Conservation (phyloP, 2,329 filamentous ascomycete species). For the Paecilomyces variotii region DNA sequence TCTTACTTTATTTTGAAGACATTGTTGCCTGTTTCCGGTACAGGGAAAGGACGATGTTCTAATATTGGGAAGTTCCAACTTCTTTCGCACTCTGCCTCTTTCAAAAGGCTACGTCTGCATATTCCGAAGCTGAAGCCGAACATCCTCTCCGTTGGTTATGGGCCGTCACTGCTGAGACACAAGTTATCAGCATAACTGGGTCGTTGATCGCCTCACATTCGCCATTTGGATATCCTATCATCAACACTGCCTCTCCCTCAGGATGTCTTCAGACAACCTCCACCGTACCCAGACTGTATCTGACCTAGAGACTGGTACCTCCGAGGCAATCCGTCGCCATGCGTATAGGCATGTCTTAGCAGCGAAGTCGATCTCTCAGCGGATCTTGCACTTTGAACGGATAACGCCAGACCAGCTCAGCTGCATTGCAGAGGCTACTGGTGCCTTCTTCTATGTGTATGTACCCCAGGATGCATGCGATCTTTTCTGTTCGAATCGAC, state of each 20-base stretch:
- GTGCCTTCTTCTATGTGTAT: conserved; percentile 50
- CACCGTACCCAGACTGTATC: conserved; percentile 16
- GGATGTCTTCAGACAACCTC: conserved; percentile 7
- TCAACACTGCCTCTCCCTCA: not conserved
- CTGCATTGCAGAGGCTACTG: conserved; percentile 49
- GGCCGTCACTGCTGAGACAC: not conserved
- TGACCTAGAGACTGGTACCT: conserved; percentile 43
- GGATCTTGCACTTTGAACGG: conserved; percentile 49
- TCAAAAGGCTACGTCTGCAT: too few species aligned
- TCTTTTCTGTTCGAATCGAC: not conserved
- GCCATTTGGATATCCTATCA: not conserved
- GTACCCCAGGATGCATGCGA: conserved; percentile 2
- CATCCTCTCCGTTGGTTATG: too few species aligned
- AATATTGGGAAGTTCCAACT: too few species aligned
- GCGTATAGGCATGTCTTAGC: conserved; percentile 40
- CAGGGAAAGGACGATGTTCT: too few species aligned
- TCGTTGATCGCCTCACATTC: not conserved
- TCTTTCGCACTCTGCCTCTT: too few species aligned
- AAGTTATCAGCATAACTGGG: not conserved
- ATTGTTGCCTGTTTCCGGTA: not conserved
- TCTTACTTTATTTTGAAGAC: not conserved
- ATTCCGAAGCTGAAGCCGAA: too few species aligned
- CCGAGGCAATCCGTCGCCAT: conserved; percentile 47
- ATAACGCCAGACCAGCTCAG: conserved; percentile 45
- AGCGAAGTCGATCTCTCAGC: conserved; percentile 44